phyloP scores from a whole-genome alignment of 2,329 filamentous ascomycete genomes.

The Colletotrichum truncatum region DNA sequence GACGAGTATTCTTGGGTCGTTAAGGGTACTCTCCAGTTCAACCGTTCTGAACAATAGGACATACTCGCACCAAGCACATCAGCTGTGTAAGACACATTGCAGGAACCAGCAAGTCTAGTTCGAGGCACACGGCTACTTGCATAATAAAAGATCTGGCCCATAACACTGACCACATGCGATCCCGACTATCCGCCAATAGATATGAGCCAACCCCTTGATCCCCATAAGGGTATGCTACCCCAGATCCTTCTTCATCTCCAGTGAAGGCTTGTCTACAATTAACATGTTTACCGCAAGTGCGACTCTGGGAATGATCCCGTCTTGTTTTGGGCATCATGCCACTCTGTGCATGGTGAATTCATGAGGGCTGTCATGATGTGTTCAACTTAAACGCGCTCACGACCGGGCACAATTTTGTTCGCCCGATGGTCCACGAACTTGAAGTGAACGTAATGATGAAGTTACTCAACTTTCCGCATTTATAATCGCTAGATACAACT shows the following conservation, averaged over 20 bases:
- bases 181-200: not conserved
- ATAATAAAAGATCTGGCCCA: not conserved
- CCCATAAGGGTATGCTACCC: not conserved
- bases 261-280: not conserved
- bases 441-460: too few species aligned
- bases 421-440: too few species aligned
- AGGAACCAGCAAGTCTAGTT: conserved; percentile 28
- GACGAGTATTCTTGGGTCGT: too few species aligned
- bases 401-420: too few species aligned
- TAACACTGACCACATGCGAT: not conserved
- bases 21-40: too few species aligned
- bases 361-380: not conserved
- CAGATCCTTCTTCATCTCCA: not conserved
- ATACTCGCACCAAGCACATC: not conserved
- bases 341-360: conserved; percentile 15
- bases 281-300: conserved; percentile 3
- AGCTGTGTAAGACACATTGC: not conserved
- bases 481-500: too few species aligned
- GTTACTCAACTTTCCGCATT: too few species aligned
- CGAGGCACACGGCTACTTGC: conserved; percentile 14
- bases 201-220: not conserved
- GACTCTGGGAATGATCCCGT: not conserved
- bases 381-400: not conserved
- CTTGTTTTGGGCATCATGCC: not conserved
- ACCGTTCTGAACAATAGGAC: too few species aligned